Evolutionary conservation across 257 asterid species (phyloP), one percentile per base, ranked within the genome.

Genomic region (Solanum chiquidenum): DNA sequence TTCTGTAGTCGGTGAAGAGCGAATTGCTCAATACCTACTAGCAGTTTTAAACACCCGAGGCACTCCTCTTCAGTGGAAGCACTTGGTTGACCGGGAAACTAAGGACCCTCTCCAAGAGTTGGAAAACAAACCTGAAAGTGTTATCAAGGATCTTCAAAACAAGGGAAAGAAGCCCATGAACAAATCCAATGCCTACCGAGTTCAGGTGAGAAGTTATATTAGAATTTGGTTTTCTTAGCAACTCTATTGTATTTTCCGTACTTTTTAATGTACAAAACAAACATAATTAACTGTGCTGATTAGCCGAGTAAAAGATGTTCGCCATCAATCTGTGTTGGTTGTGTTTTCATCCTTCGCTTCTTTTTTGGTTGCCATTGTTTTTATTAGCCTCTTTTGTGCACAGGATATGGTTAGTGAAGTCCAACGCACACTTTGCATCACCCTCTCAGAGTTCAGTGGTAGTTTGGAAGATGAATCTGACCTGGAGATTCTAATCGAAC

Each of bases 1-100:
- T 88, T 95, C 98, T 12, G 95, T 94, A 21, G 98, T 97, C 80
- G 99, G 99, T 55, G 99, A 95, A 91, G 98, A 97, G 88, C 96
- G 98, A 42, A 95, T 95, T 42, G 94, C 94, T 89, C 98, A 95
- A 87, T 97, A 97, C 89, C 87, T 95, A 52, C 86, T 97, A 76
- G 99, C 99, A n/a, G 97, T 97, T 90, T 68, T 97, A 87, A 93
- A 93, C 94, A 92, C 94, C 79, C 94, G 98, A 80, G 94, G 98
- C 89, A 95, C 98, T 91, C 98, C 99, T 79, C 94, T 95, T 72
- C 98, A 94, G 16, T 97, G 99, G 99, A 95, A 92, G 89, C 92
- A 88, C 91, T 84, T 90, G 80, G 55, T 87, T 60, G 69, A 64
- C 87, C 86, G 84, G 86, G 94, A 86, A 86, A 87, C 85, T 14